These are phyloP conservation scores for Dioszegia aurantiaca DNA, from an alignment of 768 basidiomycete species.

Conservation along the genomic window DNA sequence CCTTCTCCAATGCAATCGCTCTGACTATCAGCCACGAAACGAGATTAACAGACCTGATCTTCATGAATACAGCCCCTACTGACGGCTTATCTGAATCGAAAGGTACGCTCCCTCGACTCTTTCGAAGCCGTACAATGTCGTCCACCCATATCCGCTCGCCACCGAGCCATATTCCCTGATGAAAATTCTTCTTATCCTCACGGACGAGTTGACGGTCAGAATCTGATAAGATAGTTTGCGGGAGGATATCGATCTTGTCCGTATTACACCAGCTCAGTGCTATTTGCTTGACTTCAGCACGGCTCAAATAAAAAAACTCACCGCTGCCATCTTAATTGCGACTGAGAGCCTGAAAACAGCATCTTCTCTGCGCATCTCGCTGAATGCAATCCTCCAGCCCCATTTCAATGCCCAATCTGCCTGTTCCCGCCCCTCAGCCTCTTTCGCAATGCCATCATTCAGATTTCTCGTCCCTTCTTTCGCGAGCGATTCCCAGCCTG, in stretches of 20 bases:
- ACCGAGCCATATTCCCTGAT: conserved; percentile 74
- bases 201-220: conserved; percentile 26
- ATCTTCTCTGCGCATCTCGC: conserved; percentile 17
- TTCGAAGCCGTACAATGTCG: conserved; percentile 69
- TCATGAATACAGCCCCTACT: conserved; percentile 35
- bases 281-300: conserved; percentile 21
- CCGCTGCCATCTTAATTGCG: conserved; percentile 33
- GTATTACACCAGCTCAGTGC: conserved; percentile 36
- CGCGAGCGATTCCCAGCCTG: conserved; percentile 34
- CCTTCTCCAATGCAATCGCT: conserved; percentile 20
- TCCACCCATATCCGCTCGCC: conserved; percentile 82
- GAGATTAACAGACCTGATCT: conserved; percentile 44
- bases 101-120: conserved; percentile 27
- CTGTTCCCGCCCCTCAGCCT: neutral
- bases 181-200: conserved; percentile 29
- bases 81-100: too few species aligned
- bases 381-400: conserved; percentile 27
- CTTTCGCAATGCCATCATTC: neutral
- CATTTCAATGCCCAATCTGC: conserved; percentile 28
- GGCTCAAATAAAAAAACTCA: conserved; percentile 22
- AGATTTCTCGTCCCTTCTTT: conserved; percentile 14
- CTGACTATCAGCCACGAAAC: conserved; percentile 25
- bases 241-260: conserved; percentile 35
- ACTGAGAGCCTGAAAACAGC: conserved; percentile 27
- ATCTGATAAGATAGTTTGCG: conserved; percentile 22